Conservation (phyloP, 108 stramenopile species). For the Poteriospumella lacustris region DNA sequence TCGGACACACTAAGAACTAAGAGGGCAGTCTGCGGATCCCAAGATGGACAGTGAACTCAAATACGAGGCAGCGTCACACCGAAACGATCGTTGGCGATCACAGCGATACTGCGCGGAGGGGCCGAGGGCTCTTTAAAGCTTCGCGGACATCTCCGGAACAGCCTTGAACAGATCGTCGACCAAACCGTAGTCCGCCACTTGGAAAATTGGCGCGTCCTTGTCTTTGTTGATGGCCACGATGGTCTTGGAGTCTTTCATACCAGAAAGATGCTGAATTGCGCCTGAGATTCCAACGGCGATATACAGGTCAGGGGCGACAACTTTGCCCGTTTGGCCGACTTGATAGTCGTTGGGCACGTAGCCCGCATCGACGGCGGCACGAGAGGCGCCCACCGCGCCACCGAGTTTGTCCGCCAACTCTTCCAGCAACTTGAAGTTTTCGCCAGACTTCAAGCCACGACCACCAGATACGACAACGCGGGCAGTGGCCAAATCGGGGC, state of each 20-base stretch:
- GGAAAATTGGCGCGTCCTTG: conserved; percentile 96
- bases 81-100: no score
- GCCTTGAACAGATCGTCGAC: conserved; percentile 89
- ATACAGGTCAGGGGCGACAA: conserved; percentile 82
- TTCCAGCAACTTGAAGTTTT: conserved; percentile 90
- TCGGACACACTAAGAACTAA: no score
- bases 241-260: conserved; percentile 98
- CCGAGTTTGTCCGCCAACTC: conserved; percentile 89
- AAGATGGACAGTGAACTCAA: no score
- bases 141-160: conserved; percentile 90
- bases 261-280: conserved; percentile 97
- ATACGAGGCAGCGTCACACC: no score
- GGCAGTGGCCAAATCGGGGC: conserved; percentile 86
- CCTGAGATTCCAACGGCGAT: conserved; percentile 80
- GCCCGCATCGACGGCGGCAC: conserved; percentile 85
- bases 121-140: no score
- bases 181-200: conserved; percentile 94
- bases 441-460: conserved; percentile 86
- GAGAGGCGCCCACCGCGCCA: conserved; percentile 47
- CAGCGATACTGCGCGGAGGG: no score
- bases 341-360: conserved; percentile 96
- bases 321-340: conserved; percentile 98
- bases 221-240: conserved; percentile 99
- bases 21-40: no score
- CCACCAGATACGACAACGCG: conserved; percentile 88